Base-by-base conservation (phyloP, 768 basidiomycete species). In the Pleurotus ostreatus region DNA sequence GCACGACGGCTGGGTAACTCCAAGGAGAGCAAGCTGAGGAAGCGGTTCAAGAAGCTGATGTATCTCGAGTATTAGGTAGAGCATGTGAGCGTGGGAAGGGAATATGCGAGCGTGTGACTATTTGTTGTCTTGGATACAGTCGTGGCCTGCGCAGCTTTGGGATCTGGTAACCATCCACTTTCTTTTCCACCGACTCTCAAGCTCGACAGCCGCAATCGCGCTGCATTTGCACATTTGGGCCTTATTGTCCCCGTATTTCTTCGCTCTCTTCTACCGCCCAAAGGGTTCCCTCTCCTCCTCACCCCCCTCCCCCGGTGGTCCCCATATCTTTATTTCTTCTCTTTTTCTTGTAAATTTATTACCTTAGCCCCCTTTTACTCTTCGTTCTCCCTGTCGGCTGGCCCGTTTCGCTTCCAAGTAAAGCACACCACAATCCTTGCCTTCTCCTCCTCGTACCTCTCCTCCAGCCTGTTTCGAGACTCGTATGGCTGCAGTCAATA, bases 1-100 rank as follows among this genome's bases (percentile, higher is more conserved):
- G 91, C 81, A 57, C 80, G 81, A 63, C 70, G 76, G 65, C 65
- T 95, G 60, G 83, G 79, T 51, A 74, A 81, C 62, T 66, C 69
- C 40, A 74, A 77, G 66, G 71, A 79, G 62, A 70, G 65, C 65
- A 78, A 76, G 70, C 66, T 91, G 65, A 82, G 87, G 68, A 76
- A 75, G 65, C 70, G 72, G 69, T 95, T 92, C 71, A 75, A 74
- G 64, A 69, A 75, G 68, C 84, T 84, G 70, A 93, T 96, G 92
- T 92, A 83, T 68, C 76, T 86, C 68, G 81, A 77, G 51, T 34
- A 44, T 46, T 46, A 44, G 23, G 23, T 25, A 59, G 54, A 56
- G 52, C 26, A 43, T 30, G 55, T 51, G 54, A 16, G 18, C 37
- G 44, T 34, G 52, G 20, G 49, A 48, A 48, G 6, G 41, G 41